Evolutionary conservation across 768 basidiomycete genomes (phyloP).

Genomic region (Phylloporus sp.): DNA sequence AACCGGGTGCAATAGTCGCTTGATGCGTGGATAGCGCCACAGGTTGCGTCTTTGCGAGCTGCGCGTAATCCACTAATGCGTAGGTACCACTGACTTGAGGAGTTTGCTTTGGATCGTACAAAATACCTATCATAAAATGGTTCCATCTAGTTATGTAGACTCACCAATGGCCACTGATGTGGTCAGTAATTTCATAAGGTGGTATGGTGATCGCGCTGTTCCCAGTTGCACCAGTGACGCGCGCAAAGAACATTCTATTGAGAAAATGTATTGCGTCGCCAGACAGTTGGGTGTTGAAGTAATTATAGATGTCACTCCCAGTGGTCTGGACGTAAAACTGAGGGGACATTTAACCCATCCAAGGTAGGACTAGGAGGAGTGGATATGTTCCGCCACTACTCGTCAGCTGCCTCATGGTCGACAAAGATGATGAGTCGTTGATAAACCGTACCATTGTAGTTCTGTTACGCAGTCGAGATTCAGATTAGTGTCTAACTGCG

Average conservation of each 20-base stretch:
- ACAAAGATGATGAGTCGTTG: background rate
- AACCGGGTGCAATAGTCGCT: no score
- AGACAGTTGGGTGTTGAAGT: background rate
- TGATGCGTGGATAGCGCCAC: no score
- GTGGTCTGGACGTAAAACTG: background rate
- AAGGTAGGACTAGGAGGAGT: background rate
- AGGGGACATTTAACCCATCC: background rate
- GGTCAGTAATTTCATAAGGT: background rate
- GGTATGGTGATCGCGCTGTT: background rate
- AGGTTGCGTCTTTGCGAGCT: no score
- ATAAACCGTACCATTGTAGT: background rate
- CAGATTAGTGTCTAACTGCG: background rate
- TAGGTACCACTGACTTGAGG: background rate
- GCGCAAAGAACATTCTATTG: background rate
- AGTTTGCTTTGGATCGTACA: no score
- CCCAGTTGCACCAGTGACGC: background rate
- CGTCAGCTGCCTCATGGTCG: background rate
- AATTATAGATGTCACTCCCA: background rate
- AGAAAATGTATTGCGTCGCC: background rate
- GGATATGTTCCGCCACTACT: background rate
- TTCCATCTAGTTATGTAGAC: background rate
- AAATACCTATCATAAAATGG: background rate
- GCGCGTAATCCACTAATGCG: no score
- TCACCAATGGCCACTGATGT: background rate
- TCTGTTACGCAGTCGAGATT: no score